Conservation (phyloP, 495 filamentous ascomycete genomes). For the Thozetella sp. region DNA sequence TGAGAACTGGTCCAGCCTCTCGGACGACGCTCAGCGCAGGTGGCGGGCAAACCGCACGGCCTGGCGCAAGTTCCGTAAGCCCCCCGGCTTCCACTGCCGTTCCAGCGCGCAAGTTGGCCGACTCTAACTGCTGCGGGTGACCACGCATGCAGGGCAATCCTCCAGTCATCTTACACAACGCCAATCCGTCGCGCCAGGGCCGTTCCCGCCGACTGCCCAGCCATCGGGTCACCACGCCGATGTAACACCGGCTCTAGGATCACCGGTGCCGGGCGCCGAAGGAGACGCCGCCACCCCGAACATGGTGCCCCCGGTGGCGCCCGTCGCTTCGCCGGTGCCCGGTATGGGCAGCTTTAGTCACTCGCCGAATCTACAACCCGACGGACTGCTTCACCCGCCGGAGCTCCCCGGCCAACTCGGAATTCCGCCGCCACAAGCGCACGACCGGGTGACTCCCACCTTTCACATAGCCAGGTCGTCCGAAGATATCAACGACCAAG, state of each 20-base stretch:
- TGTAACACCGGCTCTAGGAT: not conserved
- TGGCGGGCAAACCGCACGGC: not conserved
- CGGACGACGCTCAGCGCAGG: not conserved
- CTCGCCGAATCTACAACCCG: not conserved
- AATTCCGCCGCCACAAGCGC: not conserved
- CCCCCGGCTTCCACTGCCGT: not conserved
- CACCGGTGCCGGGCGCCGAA: not conserved
- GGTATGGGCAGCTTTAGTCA: not conserved
- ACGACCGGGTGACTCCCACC: not conserved
- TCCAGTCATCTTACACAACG: not conserved
- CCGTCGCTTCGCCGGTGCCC: not conserved
- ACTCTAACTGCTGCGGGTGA: not conserved
- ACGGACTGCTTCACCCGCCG: not conserved
- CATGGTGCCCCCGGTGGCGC: not conserved
- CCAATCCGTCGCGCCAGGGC: not conserved
- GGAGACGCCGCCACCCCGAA: not conserved
- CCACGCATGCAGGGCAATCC: not conserved
- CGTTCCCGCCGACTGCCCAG: slow-evolving; percentile 1
- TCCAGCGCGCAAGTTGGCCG: not conserved
- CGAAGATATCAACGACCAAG: not conserved
- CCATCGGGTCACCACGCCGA: no score
- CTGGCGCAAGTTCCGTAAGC: not conserved
- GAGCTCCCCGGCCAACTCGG: not conserved
- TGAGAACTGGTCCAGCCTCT: slow-evolving; percentile 1
- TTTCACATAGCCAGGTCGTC: not conserved